Base-by-base conservation (phyloP, 352 stramenopile species). In the Phytophthora tubulina region DNA sequence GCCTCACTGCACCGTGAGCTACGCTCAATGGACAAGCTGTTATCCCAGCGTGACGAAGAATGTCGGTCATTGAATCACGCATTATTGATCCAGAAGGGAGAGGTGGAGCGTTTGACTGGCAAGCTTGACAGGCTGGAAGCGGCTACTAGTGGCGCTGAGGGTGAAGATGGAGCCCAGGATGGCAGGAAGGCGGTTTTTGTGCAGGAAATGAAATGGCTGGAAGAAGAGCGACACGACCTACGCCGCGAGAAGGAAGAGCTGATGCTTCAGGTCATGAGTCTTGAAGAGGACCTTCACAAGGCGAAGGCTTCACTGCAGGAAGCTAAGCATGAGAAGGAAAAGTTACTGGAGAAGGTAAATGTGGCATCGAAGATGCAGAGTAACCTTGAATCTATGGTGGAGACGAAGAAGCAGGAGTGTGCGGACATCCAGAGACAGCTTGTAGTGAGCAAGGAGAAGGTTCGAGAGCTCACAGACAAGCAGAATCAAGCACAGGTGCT, bases 201-300 rank as follows among this genome's bases (percentile, higher is more conserved):
- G 4, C 81, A 92, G 55, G 82, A 94, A 60, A 86, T 90, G 59
- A 91, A 89, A 63, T 92, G 87, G 85, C 70, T 92, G 3, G 81
- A 93, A 48, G 81, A 93, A 60, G 85, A 93, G 49, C 79, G 85
- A 30, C 75, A 83, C 21, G 76, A 89, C 31, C 71, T 92, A 13
- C 75, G 82, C 10, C 71, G 76, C 3, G 77, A 78, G 9, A 89
- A 89, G 53, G 84, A 94, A 57, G 75, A 86, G 5, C 54, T 90
- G 3, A 79, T 89, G 72, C 21, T 76, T 48, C 81, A 90, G 54
- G 61, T 90, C 4, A 77, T 93, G 55, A 73, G 76, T 31, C 80
- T 90, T 4, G 84, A 94, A 63, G 77, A 92, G 51, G 75, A 85
- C 1, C 45, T 92, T 9, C 80, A 85, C n/a, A 75, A 79, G 21